phyloP scores from a whole-genome alignment of 1,284 basidiomycete genomes.

The Afroboletus lepidellus region DNA sequence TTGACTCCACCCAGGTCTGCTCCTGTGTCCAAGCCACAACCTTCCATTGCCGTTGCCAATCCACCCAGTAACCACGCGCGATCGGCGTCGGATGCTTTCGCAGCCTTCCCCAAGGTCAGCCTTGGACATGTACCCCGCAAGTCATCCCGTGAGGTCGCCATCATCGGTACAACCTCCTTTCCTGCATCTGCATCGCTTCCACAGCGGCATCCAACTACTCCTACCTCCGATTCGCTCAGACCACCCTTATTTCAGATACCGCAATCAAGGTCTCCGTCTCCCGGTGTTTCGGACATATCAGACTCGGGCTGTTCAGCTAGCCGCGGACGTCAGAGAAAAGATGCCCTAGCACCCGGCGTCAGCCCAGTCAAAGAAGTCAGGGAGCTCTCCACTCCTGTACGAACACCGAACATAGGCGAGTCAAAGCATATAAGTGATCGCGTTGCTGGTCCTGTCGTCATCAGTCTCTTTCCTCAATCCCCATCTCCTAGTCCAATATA shows the following conservation, averaged over 20 bases:
- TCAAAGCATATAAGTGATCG: conserved; percentile 54
- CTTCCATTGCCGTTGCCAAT: conserved; percentile 22
- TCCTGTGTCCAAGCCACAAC: conserved; percentile 31
- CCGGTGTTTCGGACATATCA: conserved; percentile 36
- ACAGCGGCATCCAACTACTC: conserved; percentile 24
- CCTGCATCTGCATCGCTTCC: conserved; percentile 27
- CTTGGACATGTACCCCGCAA: conserved; percentile 34
- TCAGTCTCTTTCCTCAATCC: conserved; percentile 39
- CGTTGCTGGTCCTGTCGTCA: conserved; percentile 58
- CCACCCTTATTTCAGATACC: conserved; percentile 55
- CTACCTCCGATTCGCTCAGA: conserved; percentile 27
- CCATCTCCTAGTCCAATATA: conserved; percentile 25
- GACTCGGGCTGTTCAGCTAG: conserved; percentile 33
- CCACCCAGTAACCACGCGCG: conserved; percentile 36
- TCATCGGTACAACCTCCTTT: conserved; percentile 46
- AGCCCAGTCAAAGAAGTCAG: conserved; percentile 33
- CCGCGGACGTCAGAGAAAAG: conserved; percentile 33
- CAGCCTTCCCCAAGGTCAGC: conserved; percentile 11
- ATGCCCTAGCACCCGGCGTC: conserved; percentile 34
- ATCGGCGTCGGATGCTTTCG: conserved; percentile 45
- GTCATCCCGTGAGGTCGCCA: conserved; percentile 55
- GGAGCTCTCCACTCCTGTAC: conserved; percentile 28
- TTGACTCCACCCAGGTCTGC: conserved; percentile 52
- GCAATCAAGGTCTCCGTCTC: conserved; percentile 48
- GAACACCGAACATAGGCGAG: conserved; percentile 59